Percentiles rank a stretch among this genome's conserved stretches.
Conservation (phyloP, 73 alveolate genomes). For the Symbiodinium pilosum region DNA sequence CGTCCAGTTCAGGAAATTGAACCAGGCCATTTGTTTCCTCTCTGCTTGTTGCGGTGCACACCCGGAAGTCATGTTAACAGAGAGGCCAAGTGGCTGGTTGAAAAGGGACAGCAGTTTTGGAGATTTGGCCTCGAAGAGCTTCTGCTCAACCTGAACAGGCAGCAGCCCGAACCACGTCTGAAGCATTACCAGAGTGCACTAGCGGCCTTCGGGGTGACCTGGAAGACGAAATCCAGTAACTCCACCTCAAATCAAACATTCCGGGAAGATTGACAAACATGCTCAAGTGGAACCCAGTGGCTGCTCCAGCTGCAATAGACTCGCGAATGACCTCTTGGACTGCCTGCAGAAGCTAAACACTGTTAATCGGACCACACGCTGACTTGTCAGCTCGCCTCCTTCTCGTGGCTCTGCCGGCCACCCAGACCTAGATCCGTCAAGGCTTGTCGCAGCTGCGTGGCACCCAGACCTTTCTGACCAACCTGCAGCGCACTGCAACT, state of each 20-base stretch:
- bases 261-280: background rate
- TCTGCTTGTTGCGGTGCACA: too few species aligned
- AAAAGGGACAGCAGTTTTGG: slow-evolving; percentile 41
- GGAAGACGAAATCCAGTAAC: slow-evolving; percentile 43
- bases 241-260: slow-evolving; percentile 9
- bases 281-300: background rate
- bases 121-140: slow-evolving; percentile 66
- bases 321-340: slow-evolving; percentile 55
- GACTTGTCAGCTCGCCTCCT: slow-evolving; percentile 28
- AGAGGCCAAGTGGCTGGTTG: slow-evolving; percentile 34
- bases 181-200: background rate
- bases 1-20: background rate
- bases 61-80: background rate
- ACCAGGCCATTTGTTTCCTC: too few species aligned
- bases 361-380: too few species aligned
- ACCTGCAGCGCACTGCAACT: background rate
- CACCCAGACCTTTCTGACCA: background rate
- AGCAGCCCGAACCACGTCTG: background rate
- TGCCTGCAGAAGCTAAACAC: background rate
- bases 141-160: slow-evolving; percentile 17
- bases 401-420: slow-evolving; percentile 53
- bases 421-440: slow-evolving; percentile 26
- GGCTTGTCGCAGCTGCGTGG: slow-evolving; percentile 70
- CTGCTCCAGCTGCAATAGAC: slow-evolving; percentile 51
- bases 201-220: slow-evolving; percentile 26